Base-by-base conservation (phyloP, 805 yeast genomes). In the Yarrowia yakushimensis region DNA sequence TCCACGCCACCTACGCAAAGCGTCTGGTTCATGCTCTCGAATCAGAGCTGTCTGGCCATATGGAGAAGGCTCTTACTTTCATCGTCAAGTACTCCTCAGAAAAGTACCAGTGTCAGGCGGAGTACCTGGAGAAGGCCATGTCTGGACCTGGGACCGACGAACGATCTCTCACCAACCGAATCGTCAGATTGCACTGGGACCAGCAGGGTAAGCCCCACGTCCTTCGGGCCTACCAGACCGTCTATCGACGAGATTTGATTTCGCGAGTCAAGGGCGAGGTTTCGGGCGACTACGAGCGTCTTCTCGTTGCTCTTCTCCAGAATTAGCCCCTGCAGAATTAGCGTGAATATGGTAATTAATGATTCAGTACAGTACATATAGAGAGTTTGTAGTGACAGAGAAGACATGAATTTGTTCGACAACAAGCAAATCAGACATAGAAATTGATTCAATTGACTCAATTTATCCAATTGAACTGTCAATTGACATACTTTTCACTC, bases 111-210 rank as follows among this genome's bases (percentile, higher is more conserved):
- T 62, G 62, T 34, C 64, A 57, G 43, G 69, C 69, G 1, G 68
- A 64, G 48, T 39, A 60, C 64, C 54, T 67, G 33, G 68, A 67
- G 54, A 63, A 62, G 15, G 37, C 66, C 15, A 67, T 67, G 69
- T 60, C 67, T n/a, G 69, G 69, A 4, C 15, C 62, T 22, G 69
- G 69, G 12, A 67, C 69, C 27, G 66, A 67, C 50, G 69, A 67
- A 25, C 34, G 63, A 31, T 18, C 66, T 41, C 62, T 67, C 12
- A 45, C 67, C 23, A 65, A 61, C 60, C 59, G 69, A 17, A 57
- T 67, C 20, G 68, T 67, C 7, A 20, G 67, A 13, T 39, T 64
- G 15, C 69, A 67, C 33, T 67, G 69, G 69, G 65, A 65, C 37
- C 67, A 60, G 23, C 34, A 18, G 23, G 48, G 66, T n/a, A 50